A percentile compares a stretch with the other conserved stretches of the same genome.
phyloP scores from a whole-genome alignment of 192 early-diverging fungal species.

The Jimgerdemannia flammicorona region DNA sequence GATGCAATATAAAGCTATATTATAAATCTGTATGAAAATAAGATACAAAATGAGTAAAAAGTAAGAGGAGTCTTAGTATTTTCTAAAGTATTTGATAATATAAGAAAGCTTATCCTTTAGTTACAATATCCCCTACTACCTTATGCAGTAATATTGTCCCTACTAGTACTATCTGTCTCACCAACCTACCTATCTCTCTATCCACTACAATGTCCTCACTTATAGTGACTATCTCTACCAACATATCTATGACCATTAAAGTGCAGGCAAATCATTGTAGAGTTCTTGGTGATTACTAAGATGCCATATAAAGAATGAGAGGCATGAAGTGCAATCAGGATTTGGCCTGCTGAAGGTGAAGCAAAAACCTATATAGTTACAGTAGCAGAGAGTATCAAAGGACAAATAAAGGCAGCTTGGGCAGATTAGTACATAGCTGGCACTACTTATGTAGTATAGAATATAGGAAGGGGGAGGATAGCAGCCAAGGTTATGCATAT shows the following conservation, averaged over 20 bases:
- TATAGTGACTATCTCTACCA: conserved; percentile 68
- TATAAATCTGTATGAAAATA: conserved; percentile 51
- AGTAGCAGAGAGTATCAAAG: conserved; percentile 64
- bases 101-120: conserved; percentile 55
- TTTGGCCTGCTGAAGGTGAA: conserved; percentile 76
- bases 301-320: conserved; percentile 69
- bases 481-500: too few relatives aligned
- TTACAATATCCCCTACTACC: conserved; percentile 66
- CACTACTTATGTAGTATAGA: conserved; percentile 39
- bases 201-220: conserved; percentile 81
- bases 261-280: conserved; percentile 74
- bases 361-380: conserved; percentile 87
- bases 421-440: conserved; percentile 86
- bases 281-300: conserved; percentile 87
- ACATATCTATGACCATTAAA: conserved; percentile 80
- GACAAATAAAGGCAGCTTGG: conserved; percentile 75
- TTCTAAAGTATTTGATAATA: too few relatives aligned
- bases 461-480: too few relatives aligned
- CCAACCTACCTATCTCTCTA: conserved; percentile 56
- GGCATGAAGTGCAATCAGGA: conserved; percentile 66
- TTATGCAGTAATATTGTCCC: conserved; percentile 79
- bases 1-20: conserved; percentile 47
- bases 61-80: too few relatives aligned
- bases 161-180: conserved; percentile 75
- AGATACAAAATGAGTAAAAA: conserved; percentile 18